Base-by-base conservation (phyloP, 1,139 yeast species). In the Geotrichum fermentans region DNA sequence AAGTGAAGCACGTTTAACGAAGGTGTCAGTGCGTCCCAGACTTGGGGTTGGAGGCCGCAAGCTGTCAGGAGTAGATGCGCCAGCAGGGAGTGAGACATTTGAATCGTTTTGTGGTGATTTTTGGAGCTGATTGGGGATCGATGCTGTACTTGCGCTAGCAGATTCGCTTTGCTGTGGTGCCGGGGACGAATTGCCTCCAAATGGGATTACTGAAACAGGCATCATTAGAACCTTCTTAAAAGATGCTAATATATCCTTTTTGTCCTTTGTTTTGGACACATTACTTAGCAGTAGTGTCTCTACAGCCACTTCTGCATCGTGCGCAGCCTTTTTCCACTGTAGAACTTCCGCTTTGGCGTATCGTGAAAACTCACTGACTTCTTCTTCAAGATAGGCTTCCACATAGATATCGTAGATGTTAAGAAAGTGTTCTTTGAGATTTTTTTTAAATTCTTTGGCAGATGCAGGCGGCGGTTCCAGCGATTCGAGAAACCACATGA, bases 171-270 rank as follows among this genome's bases (percentile, higher is more conserved):
- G 28, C 2, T 34, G 30, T 11, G 38, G 17, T 24, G 45, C 20
- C 7, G 34, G 13, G 18, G 16, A 17, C 13, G 18, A 29, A n/a
- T 26, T 26, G 32, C 37, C 37, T 10, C 52, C 50, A 38, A 49
- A 48, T 17, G 57, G 54, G 14, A 62, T 58, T 11, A 57, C 64
- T 14, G 59, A 57, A 10, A 66, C 71, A 1, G 73, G 72, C 62
- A 66, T 63, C 55, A 66, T 52, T 16, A 70, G 55, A 2, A 68
- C 73, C 53, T 69, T 73, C 58, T 77, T 77, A 55, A 82, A 70
- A 24, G 82, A 78, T 1, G 80, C 74, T 36, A 80, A 71, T 56
- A 80, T 73, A 48, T 73, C 74, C 32, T 69, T 63, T 55, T 77
- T 75, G 47, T 75, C 73, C 50, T 68, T 65, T 50, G 65, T 73